phyloP scores from a whole-genome alignment of 768 basidiomycete genomes.

The Chalciporus pseudorubinellus region DNA sequence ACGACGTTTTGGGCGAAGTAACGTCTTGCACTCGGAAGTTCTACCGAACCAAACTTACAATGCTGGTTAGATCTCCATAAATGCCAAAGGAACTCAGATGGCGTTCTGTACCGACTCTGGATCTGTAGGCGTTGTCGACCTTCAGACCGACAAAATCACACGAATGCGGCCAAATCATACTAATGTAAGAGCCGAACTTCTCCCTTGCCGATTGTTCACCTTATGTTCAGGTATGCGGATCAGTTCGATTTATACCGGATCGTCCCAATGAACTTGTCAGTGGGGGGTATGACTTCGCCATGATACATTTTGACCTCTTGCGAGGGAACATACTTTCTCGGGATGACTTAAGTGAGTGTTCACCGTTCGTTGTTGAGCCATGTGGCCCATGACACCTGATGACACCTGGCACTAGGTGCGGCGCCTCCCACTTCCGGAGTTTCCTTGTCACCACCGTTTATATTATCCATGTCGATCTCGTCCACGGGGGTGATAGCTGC shows the following conservation, averaged over 20 bases:
- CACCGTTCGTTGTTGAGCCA: not conserved
- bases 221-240: conserved; percentile 59
- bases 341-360: conserved; percentile 51
- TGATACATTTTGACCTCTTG: conserved; percentile 66
- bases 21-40: not conserved
- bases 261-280: conserved; percentile 71
- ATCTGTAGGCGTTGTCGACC: conserved; percentile 60
- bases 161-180: conserved; percentile 62
- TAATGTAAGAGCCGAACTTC: conserved; percentile 48
- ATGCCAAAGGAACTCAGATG: conserved; percentile 47
- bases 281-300: conserved; percentile 68
- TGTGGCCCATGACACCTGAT: conserved; percentile 1
- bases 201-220: not conserved
- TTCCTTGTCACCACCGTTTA: conserved; percentile 71
- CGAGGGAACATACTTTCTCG: conserved; percentile 58
- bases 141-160: conserved; percentile 44
- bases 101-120: conserved; percentile 76
- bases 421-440: conserved; percentile 45
- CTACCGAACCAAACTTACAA: conserved; percentile 25
- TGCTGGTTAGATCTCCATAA: conserved; percentile 62
- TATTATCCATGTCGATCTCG: conserved; percentile 62
- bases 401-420: conserved; percentile 34
- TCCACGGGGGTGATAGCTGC: conserved; percentile 59
- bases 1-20: conserved; percentile 72
- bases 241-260: conserved; percentile 68